Evolutionary conservation across 352 stramenopile genomes (phyloP).

Genomic region (Globisporangium echinulatum): DNA sequence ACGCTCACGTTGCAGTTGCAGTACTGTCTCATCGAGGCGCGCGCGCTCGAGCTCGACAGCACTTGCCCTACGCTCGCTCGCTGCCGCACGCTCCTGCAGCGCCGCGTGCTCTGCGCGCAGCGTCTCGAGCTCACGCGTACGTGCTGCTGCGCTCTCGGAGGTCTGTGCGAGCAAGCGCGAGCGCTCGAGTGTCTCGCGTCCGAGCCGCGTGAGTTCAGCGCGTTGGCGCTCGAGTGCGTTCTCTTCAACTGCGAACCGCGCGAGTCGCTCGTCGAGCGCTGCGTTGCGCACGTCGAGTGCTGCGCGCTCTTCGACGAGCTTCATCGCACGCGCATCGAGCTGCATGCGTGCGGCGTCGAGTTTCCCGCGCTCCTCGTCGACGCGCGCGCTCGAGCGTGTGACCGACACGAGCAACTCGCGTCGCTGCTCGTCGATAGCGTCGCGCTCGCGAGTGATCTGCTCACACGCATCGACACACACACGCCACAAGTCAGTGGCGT

Average conservation of each 20-base stretch:
- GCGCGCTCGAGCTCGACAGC: conserved; percentile 40
- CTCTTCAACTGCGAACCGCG: conserved; percentile 43
- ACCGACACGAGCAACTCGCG: conserved; percentile 54
- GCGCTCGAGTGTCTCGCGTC: conserved; percentile 60
- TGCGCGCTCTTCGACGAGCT: conserved; percentile 54
- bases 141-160: conserved; percentile 25
- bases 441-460: conserved; percentile 57
- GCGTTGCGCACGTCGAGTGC: conserved; percentile 37
- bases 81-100: conserved; percentile 22
- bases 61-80: conserved; percentile 24
- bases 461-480: no score
- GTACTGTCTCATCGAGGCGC: conserved; percentile 39
- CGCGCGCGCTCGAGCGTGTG: conserved; percentile 35
- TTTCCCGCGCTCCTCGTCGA: conserved; percentile 68
- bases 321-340: conserved; percentile 42
- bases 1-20: conserved; percentile 62
- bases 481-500: not conserved
- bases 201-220: conserved; percentile 48
- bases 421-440: conserved; percentile 67
- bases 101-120: conserved; percentile 33
- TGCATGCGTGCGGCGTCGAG: conserved; percentile 51
- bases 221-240: conserved; percentile 35
- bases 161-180: conserved; percentile 35
- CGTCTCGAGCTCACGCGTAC: conserved; percentile 32
- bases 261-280: conserved; percentile 46